Base-by-base conservation (phyloP, 805 yeast species). In the Wickerhamomyces ciferrii region DNA sequence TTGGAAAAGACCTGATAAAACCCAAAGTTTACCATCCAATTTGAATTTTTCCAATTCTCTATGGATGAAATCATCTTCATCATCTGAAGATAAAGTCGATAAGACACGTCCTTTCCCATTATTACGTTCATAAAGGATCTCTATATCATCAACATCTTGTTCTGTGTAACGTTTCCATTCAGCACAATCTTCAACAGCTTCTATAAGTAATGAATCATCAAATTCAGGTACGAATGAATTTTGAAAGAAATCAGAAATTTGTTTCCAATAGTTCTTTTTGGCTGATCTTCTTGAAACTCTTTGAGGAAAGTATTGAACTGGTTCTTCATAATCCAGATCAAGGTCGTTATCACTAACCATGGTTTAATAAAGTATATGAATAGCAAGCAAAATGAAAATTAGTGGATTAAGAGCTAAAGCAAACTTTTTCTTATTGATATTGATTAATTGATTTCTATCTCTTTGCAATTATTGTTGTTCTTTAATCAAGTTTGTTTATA, bases 121-220 rank as follows among this genome's bases (percentile, higher is more conserved):
- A 15, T 3, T 6, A 19, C 17, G 29, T 18, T 46, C 49, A 15
- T 23, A 38, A 4, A 42, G n/a, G 4, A 46, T 32, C 13, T 49
- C 49, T 9, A 31, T 39, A 31, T 48, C 49, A n/a, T 43, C 54
- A n/a, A 44, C 14, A 24, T 51, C 56, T 17, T 49, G 52, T 25
- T 55, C 57, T 9, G 49, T 48, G 32, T 53, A 55, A 10, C 53
- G 42, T 41, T 46, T 53, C 59, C 57, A 52, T 36, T 49, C 53
- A 4, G 40, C 43, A 20, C 48, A 45, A 14, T 55, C 51, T 17
- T 50, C 41, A 2, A 55, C 51, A 7, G 53, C 53, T 2, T 25
- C 34, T 3, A 45, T 17, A 9, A 55, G 27, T 2, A 47, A 13
- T 3, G 39, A 21, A 11, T 43, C 51, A 14, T 39, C 48, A 15